Conservation (phyloP, 2,329 filamentous ascomycete species). For the Botrytis cinerea region DNA sequence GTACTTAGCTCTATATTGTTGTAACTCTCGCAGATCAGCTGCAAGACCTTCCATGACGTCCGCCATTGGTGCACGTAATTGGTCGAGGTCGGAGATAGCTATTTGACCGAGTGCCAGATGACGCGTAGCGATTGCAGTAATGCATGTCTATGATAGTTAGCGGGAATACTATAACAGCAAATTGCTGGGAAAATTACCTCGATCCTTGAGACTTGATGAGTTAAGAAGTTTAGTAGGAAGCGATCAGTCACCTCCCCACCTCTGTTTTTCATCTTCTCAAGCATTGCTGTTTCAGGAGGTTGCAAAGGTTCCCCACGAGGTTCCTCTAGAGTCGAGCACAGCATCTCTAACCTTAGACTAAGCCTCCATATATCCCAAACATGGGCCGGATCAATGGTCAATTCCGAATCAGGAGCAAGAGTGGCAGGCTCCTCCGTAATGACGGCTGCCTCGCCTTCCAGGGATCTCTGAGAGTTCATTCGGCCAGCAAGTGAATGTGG, state of each 20-base stretch:
- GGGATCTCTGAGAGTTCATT: slow-evolving; percentile 61
- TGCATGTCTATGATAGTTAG: slow-evolving; percentile 64
- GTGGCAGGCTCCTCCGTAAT: slow-evolving; percentile 53
- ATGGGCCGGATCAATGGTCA: slow-evolving; percentile 73
- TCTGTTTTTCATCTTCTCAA: slow-evolving; percentile 70
- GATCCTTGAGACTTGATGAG: slow-evolving; percentile 93
- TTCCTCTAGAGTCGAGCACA: slow-evolving; percentile 86
- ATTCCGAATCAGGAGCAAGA: slow-evolving; percentile 64
- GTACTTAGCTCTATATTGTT: slow-evolving; percentile 53
- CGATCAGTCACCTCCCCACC: slow-evolving; percentile 86
- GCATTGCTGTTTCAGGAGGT: slow-evolving; percentile 77
- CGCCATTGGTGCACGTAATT: slow-evolving; percentile 76
- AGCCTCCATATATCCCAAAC: slow-evolving; percentile 87
- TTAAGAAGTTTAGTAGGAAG: slow-evolving; percentile 85
- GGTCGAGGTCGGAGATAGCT: slow-evolving; percentile 61
- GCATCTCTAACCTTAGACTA: slow-evolving; percentile 85
- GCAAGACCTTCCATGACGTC: slow-evolving; percentile 66
- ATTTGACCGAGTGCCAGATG: slow-evolving; percentile 74
- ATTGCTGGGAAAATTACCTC: slow-evolving; percentile 64
- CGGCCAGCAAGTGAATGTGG: slow-evolving; percentile 84
- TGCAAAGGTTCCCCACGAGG: slow-evolving; percentile 60
- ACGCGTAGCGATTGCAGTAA: slow-evolving; percentile 76
- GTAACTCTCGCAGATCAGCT: slow-evolving; percentile 63
- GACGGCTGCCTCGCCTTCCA: slow-evolving; percentile 46
- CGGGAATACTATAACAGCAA: slow-evolving; percentile 27